Conservation (phyloP, 208 protist species). For the Leishmania gerbilli region DNA sequence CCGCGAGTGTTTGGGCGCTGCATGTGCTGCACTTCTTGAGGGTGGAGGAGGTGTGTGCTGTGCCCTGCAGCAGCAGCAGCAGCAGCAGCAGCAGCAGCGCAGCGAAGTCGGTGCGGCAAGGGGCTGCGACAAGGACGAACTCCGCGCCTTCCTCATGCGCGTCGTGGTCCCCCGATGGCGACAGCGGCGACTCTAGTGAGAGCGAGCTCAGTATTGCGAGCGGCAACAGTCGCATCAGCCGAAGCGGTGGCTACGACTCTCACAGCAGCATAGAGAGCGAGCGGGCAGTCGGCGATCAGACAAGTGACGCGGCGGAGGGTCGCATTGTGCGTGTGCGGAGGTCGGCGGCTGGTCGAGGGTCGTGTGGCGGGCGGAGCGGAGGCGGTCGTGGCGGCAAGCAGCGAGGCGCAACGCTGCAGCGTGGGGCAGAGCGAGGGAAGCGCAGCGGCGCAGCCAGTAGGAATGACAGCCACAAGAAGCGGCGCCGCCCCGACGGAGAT, state of each 20-base stretch:
- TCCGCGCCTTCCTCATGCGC: background rate
- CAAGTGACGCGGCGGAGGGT: background rate
- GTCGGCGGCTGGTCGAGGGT: background rate
- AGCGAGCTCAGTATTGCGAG: background rate
- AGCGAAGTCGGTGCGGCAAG: background rate
- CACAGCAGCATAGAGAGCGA: background rate
- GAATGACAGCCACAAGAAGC: background rate
- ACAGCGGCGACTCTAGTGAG: constrained; percentile 4
- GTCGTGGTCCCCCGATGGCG: background rate
- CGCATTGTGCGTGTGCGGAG: background rate
- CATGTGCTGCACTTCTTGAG: constrained; percentile 51
- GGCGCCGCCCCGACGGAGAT: background rate
- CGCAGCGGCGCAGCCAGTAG: background rate
- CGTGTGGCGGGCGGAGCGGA: background rate
- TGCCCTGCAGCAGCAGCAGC: constrained; percentile 1
- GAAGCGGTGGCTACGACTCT: background rate
- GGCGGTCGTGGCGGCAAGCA: background rate
- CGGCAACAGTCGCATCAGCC: background rate
- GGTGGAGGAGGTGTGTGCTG: constrained; percentile 46
- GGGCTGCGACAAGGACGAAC: background rate
- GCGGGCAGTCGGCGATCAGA: background rate
- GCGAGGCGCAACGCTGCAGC: background rate
- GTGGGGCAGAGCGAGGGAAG: background rate
- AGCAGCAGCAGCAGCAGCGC: background rate
- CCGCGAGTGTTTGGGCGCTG: constrained; percentile 40